Evolutionary conservation across 139 green algal species (phyloP), one percentile per base, ranked within the genome.

Genomic region (Eudorina sp.): DNA sequence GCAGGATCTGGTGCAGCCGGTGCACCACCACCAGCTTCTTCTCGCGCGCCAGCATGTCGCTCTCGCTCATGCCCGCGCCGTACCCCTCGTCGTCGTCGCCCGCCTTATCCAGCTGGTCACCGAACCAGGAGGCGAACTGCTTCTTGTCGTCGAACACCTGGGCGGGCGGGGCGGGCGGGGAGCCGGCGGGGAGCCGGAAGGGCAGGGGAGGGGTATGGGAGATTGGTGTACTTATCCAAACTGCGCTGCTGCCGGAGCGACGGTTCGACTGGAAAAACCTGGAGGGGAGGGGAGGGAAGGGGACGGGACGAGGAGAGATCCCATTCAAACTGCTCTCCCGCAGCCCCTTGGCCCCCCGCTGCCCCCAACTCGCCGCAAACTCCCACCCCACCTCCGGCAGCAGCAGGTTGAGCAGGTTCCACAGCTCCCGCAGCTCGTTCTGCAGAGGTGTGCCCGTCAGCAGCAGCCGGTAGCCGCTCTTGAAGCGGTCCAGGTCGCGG

Each of bases 381-480:
- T 19, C 60, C 27, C 27, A 4, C 82, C 45, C 11, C 38, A 92
- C 90, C 45, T 93, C 85, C 23, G 97, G 97, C 93, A 99, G 92
- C 74, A 99, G 90, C 91, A 99, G 97, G 90, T 99, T 99, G 64
- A 99, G 95, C 91, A 99, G 92, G 62, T 92, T 91, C 97, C 97
- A 99, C 74, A 99, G 96, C 93, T 99, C 97, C 9, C 92, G 86
- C 78, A 99, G 96, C 89, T 99, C 97, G 74, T 99, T 99, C 92
- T 99, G 82, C 46, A 98, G 94, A 14, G 96, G 96, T 1, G 96
- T 98, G 85, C 96, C 94, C 11, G 94, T 96, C 53, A 96, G 91
- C 90, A 96, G 91, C 93, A 96, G 88, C 21, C 94, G 91, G 16
- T 93, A 91, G 66, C 85, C 78, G 38, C 90, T 91, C 29, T 85